Base-by-base conservation (phyloP, 2,329 filamentous ascomycete genomes). In the Pseudogymnoascus sp. region DNA sequence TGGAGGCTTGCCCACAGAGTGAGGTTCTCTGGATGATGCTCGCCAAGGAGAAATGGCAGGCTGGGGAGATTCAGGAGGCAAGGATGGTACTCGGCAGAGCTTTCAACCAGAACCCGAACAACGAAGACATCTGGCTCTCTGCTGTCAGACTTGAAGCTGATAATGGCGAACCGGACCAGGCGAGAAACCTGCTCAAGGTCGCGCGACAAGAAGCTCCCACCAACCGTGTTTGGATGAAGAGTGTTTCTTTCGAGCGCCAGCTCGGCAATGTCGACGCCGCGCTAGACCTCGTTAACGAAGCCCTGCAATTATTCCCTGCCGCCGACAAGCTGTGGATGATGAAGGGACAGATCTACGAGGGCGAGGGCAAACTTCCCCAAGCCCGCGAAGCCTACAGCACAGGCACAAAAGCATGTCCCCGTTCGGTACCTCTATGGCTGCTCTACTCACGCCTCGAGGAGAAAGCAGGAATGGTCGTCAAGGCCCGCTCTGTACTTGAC, bases 151-250 rank as follows among this genome's bases (percentile, higher is more conserved):
- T 99, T 31, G 95, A 99, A 76, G 91, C 95, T 0, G 93, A 97
- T 71, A 93, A 91, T 66, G 84, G 87, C 46, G 87, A 96, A 70
- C 87, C 85, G 42, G 89, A 92, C 38, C 87, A 95, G 72, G 95
- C 95, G 0, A 83, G 93, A 50, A 85, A 89, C 65, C 84, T 99
- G 23, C 83, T 99, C 40, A 84, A 87, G 62, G 89, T 89, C 11
- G 95, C 95, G 21, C 87, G 95, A 62, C 86, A 90, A 64, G 89
- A 96, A 74, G 93, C 95, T 1, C 91, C 93, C 1, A 99, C 95
- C 0, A 95, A 97, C 72, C 89, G 95, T 56, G 93, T 99, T 6
- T 99, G 93, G 89, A 95, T 96, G 81, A 96, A 97, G 78, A 93
- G 89, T 70, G 91, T 95, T 10, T 90, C 92, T 0, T 96, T 96